Base-by-base conservation (phyloP, 495 filamentous ascomycete species). In the Hypoxylon cercidicola region DNA sequence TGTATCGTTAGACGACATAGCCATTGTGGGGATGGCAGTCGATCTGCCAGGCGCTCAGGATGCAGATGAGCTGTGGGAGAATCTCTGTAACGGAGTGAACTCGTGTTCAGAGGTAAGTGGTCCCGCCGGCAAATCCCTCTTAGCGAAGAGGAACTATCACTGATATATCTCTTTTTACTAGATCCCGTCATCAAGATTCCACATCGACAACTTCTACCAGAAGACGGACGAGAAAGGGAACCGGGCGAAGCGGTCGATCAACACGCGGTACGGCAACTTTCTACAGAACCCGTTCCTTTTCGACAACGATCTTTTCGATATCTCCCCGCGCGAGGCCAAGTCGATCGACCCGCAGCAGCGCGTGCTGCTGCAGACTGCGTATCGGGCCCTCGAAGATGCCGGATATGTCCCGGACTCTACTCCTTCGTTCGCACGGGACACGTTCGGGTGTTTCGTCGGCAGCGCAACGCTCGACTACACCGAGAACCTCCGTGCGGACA, bases 301-400 rank as follows among this genome's bases (percentile, higher is more conserved):
- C 64, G 82, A 85, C 60, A 76, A 80, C 1, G 60, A 71, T 0
- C 83, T 84, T 47, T 85, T 85, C 69, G 73, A 74, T 49, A 71
- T 83, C 41, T 64, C 73, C 6, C 61, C 72, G 5, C 59, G 64
- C 18, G 83, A 85, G 40, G 83, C 81, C 5, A 67, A 44, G 3
- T 64, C 73, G 1, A 80, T 81, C 64, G 78, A 82, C 67, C 80
- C 79, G 4, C 73, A 75, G 58, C 76, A 78, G 40, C 56, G 79
- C 7, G 37, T 76, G 8, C 58, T 73, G 4, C 61, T 83, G 6
- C 75, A 82, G 53, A 72, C 60, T 1, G 55, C 75, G 0, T 82
- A 78, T 39, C 66, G 72, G 39, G 80, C 79, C 1, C 53, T 82
- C 3, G 80, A 82, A 51, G 73, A 73, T 74, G 78, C 80, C 44